Evolutionary conservation across 345 rosid genomes (phyloP), one percentile per base, ranked within the genome.

Genomic region (Dipteronia sinensis): DNA sequence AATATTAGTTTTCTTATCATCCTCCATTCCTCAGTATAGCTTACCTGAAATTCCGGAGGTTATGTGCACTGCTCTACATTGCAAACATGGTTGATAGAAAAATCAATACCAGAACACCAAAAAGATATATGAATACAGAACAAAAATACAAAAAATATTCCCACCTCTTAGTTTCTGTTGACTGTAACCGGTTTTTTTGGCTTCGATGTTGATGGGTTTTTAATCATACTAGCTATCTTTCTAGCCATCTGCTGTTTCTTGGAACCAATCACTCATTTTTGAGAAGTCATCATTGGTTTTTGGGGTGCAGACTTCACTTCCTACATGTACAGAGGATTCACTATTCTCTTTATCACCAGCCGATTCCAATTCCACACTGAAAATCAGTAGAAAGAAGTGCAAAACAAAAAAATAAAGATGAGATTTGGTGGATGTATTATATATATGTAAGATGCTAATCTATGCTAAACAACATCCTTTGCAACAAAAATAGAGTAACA

Each of bases 191-290:
- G n/a, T n/a, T n/a, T n/a, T n/a, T n/a, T n/a, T n/a, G n/a, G n/a
- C n/a, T n/a, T n/a, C n/a, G n/a, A n/a, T n/a, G n/a, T n/a, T n/a
- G n/a, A n/a, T n/a, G n/a, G n/a, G n/a, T n/a, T 91, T 81, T 76
- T 87, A 23, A 86, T 34, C 53, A 87, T 31, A 80, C 86, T 86
- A 64, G 91, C 92, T 65, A 90, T 87, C 78, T 88, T 89, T 79
- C 80, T 87, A 64, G 93, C 89, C 22, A 95, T 83, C 74, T 82
- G 89, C 75, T 82, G 87, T 84, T 88, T 94, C 90, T 85, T 92
- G 74, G 87, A 86, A 77, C 81, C 87, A 23, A 82, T 83, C 27
- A 80, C 79, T 75, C 69, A 79, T 59, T 85, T 80, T 22, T 47
- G 63, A 49, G 81, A 80, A 74, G 72, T 20, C 40, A 69, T 49